Evolutionary conservation across 163 green algal genomes (phyloP).

Genomic region (Coccomyxa subellipsoidea): DNA sequence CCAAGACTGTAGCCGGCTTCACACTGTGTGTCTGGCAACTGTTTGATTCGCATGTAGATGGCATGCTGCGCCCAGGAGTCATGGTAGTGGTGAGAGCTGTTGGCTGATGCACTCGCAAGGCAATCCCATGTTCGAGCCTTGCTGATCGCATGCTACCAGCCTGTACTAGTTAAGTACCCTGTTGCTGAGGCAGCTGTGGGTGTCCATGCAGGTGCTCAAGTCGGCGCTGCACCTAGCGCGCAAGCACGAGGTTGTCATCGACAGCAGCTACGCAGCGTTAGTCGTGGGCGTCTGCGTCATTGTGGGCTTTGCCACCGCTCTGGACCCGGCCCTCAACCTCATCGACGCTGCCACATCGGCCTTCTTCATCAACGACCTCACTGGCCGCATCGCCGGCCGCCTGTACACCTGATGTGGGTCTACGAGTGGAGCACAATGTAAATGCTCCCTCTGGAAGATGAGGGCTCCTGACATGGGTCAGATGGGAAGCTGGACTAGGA

Average conservation of each 20-base stretch:
- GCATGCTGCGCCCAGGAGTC: too few relatives aligned
- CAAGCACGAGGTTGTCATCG: slow-evolving; percentile 60
- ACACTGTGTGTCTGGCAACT: too few relatives aligned
- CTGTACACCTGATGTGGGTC: slow-evolving; percentile 45
- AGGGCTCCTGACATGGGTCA: too few relatives aligned
- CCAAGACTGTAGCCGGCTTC: too few relatives aligned
- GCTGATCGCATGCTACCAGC: too few relatives aligned
- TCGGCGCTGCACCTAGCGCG: slow-evolving; percentile 56
- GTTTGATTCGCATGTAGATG: too few relatives aligned
- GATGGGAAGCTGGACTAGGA: too few relatives aligned
- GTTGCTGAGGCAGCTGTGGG: background rate
- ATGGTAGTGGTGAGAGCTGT: too few relatives aligned
- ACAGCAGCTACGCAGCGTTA: slow-evolving; percentile 74
- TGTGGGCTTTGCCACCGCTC: slow-evolving; percentile 68
- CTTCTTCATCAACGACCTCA: slow-evolving; percentile 70
- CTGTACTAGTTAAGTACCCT: too few relatives aligned
- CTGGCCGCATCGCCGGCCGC: slow-evolving; percentile 58
- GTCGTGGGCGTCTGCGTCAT: slow-evolving; percentile 76
- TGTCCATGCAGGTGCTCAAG: slow-evolving; percentile 57
- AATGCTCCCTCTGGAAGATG: too few relatives aligned
- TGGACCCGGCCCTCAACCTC: slow-evolving; percentile 78
- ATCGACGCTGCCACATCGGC: slow-evolving; percentile 74
- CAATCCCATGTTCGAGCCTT: too few relatives aligned
- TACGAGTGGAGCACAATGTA: background rate
- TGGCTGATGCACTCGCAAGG: too few relatives aligned